Conservation (phyloP, 192 early-diverging fungal genomes). For the Entomortierella lignicola region DNA sequence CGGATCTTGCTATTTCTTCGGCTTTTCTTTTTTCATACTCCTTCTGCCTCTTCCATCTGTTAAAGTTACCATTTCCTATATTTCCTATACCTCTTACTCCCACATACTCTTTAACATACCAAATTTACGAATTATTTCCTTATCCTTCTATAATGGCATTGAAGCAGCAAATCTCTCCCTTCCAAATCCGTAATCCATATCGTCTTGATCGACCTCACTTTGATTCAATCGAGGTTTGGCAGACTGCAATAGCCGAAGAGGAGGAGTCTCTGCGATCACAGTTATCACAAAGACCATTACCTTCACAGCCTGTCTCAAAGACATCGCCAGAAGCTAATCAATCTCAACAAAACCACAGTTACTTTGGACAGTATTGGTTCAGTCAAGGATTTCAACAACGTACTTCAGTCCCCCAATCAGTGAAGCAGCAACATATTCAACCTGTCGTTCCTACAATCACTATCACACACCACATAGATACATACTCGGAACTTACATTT, state of each 20-base stretch:
- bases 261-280: background rate
- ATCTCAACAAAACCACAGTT: constrained; percentile 3
- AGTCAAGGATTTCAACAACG: background rate
- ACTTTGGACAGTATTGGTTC: constrained; percentile 30
- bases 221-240: constrained; percentile 20
- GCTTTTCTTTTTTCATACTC: background rate
- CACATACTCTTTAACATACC: background rate
- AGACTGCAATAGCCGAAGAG: constrained; percentile 23
- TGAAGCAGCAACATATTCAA: background rate
- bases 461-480: constrained; percentile 42
- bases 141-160: constrained; percentile 7
- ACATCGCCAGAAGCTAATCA: background rate
- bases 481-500: constrained; percentile 39
- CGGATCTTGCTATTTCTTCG: background rate
- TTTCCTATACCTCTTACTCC: background rate
- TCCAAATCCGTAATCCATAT: constrained; percentile 50
- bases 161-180: constrained; percentile 23
- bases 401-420: background rate
- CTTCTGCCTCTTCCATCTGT: background rate
- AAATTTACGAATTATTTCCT: background rate
- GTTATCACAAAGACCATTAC: constrained; percentile 3
- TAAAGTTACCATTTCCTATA: background rate
- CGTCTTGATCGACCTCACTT: constrained; percentile 39
- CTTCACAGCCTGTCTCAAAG: constrained; percentile 2
- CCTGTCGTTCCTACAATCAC: constrained; percentile 25